Evolutionary conservation across 495 filamentous ascomycete species (phyloP).

Genomic region (Penicillium dipodomyicola): DNA sequence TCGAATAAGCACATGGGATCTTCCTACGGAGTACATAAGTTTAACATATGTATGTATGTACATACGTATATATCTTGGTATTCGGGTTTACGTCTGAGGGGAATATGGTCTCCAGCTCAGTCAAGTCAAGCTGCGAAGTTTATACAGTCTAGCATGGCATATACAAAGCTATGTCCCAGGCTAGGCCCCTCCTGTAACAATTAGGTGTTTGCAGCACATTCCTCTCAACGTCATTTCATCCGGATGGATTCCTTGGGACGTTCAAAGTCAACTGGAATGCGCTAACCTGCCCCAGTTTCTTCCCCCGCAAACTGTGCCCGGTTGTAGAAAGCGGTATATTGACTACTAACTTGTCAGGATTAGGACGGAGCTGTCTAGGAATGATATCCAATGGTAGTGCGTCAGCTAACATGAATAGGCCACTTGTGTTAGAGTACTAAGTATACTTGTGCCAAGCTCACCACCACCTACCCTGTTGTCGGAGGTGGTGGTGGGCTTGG

Average conservation of each 20-base stretch:
- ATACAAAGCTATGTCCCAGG: background rate
- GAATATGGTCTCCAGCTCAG: background rate
- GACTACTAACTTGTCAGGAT: background rate
- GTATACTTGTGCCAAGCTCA: too few relatives aligned
- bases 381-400: background rate
- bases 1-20: background rate
- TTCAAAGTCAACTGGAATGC: background rate
- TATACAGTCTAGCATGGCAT: background rate
- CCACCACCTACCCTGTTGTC: too few relatives aligned
- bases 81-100: background rate
- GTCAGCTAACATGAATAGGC: background rate
- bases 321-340: background rate
- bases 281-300: background rate
- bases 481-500: too few relatives aligned
- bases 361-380: background rate
- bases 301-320: background rate
- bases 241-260: too few relatives aligned
- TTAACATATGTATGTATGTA: background rate
- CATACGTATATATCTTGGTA: too few relatives aligned
- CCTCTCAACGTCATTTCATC: background rate
- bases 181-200: background rate
- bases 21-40: too few relatives aligned
- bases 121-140: background rate
- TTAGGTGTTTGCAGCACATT: background rate
- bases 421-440: too few relatives aligned